phyloP scores from a whole-genome alignment of 805 yeast genomes.

The Myxozyma geophila region DNA sequence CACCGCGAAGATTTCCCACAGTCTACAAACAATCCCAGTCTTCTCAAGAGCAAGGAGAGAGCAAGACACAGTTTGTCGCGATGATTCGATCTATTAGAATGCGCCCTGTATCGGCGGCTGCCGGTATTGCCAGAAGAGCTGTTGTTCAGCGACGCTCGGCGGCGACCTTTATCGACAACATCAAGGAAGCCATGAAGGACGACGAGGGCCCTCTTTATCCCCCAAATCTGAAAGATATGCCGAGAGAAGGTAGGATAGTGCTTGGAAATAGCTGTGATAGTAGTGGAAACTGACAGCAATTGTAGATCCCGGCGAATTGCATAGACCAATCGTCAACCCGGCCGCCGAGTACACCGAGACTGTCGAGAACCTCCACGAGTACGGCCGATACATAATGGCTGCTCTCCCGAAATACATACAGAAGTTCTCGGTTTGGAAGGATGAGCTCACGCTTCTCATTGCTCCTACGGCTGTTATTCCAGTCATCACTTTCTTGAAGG shows the following conservation, averaged over 20 bases:
- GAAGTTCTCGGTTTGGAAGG: conserved; percentile 88
- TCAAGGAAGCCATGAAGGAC: conserved; percentile 24
- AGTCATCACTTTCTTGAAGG: conserved; percentile 67
- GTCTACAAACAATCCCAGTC: not conserved
- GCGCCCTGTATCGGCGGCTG: conserved; percentile 14
- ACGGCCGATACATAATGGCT: conserved; percentile 77
- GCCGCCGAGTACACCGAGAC: conserved; percentile 69
- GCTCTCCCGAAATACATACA: conserved; percentile 81
- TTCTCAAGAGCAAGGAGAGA: not conserved
- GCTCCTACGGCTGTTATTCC: conserved; percentile 78
- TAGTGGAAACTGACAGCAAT: not conserved
- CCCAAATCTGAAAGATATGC: conserved; percentile 24
- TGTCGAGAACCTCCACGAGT: conserved; percentile 43
- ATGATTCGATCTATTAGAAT: conserved; percentile 20
- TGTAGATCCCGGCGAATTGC: conserved; percentile 43
- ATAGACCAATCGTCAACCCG: conserved; percentile 68
- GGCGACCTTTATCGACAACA: conserved; percentile 24
- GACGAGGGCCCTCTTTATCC: conserved; percentile 33
- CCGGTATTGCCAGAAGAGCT: conserved; percentile 3
- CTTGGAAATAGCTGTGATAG: not conserved
- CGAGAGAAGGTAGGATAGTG: conserved; percentile 19
- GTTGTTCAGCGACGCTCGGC: conserved; percentile 22
- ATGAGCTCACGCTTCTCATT: conserved; percentile 74
- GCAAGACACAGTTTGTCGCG: not conserved
- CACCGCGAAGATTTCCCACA: conserved; percentile 1